Evolutionary conservation across 75 land plant genomes (phyloP), one percentile per base, ranked within the genome.

Genomic region (Pinus taeda): DNA sequence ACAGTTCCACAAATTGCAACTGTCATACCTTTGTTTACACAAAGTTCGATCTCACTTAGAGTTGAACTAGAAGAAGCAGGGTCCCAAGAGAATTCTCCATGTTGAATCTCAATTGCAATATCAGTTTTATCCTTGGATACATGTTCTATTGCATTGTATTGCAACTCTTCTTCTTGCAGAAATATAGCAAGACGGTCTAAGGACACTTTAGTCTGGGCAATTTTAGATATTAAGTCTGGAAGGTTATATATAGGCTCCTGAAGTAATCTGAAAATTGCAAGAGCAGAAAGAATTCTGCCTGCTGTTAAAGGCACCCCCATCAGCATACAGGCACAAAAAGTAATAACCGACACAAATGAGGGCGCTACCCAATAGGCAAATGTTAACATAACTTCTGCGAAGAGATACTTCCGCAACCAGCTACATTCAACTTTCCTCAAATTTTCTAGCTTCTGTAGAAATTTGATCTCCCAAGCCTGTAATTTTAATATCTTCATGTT

Each of bases 1-100:
- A 86, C 88, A 60, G 61, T 76, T 18, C 87, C 88, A 80, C 88
- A 86, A 24, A 86, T 82, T 22, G 88, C 88, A 59, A 86, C 88
- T 39, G 55, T 80, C 20, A 57, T 57, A 12, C 88, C 88, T 72
- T 64, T 60, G 30, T 42, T 59, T 66, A 86, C 57, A 18, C 45
- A 39, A 57, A 86, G 18, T 21, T 69, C 24, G 15, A 69, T 36
- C 13, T 39, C 75, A 18, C n/a, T 36, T 26, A 81, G 57, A 18
- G 80, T 63, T 6, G 49, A 81, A 37, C 42, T 78, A n/a, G 36
- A n/a, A 15, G 82, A 36, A 13, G 57, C 39, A 22, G 74, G 29
- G 56, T 81, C 83, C 83, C 83, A 81, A 45, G 72, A 79, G 60
- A 81, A 81, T 15, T 57, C 83, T 29, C 72, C 83, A 36, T 15